A percentile compares a stretch with the other conserved stretches of the same genome.
Evolutionary conservation across 2,329 filamentous ascomycete genomes (phyloP).

Genomic region (Phyllosticta citribraziliensis): DNA sequence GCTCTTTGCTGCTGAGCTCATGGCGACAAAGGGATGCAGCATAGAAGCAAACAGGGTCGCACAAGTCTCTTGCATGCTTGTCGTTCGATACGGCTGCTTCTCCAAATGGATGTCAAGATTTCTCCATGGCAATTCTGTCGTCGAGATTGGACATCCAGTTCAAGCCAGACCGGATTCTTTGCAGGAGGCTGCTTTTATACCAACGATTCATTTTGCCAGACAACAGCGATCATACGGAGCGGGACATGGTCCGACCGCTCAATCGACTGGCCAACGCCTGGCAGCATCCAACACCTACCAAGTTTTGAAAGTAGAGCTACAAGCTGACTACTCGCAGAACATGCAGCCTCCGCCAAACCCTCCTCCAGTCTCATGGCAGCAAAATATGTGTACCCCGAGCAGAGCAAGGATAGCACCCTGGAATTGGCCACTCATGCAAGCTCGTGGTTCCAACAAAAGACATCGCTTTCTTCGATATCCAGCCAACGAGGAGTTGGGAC

Average conservation of each 20-base stretch:
- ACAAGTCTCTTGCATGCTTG: neutral
- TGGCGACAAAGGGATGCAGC: neutral
- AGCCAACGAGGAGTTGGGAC: neutral
- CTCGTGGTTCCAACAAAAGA: neutral
- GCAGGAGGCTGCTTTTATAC: neutral
- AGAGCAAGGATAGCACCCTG: neutral
- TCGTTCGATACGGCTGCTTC: neutral
- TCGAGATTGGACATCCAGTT: neutral
- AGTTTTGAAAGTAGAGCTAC: neutral
- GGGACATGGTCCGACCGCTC: neutral
- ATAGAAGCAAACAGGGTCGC: neutral
- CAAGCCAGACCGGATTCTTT: neutral
- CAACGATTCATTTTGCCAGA: neutral
- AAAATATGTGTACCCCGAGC: neutral
- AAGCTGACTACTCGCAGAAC: neutral
- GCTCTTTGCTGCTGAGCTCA: neutral
- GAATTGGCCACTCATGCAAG: neutral
- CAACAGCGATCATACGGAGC: neutral
- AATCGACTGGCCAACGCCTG: neutral
- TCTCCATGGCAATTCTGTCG: neutral
- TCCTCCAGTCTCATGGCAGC: neutral
- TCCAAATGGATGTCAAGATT: neutral
- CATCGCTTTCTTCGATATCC: neutral
- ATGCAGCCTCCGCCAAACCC: neutral
- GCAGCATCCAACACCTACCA: neutral